Conservation (phyloP, 2,329 filamentous ascomycete species). For the Byssochlamys sp. region DNA sequence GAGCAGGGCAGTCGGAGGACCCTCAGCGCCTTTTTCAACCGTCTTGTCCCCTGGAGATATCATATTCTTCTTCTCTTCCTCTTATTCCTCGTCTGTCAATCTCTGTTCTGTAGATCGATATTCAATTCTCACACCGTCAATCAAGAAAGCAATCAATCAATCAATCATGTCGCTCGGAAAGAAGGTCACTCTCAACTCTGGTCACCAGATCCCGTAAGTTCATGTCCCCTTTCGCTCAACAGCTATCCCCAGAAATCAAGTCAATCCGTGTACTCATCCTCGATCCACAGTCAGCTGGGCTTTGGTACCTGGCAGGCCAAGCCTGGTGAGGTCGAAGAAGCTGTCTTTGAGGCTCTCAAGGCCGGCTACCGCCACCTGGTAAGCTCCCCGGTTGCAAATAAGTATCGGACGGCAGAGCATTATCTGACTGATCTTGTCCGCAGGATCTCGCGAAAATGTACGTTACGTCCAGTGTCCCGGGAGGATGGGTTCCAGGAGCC, state of each 20-base stretch:
- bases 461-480: slow-evolving; percentile 8
- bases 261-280: background rate
- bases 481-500: background rate
- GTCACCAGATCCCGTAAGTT: slow-evolving; percentile 30
- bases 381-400: slow-evolving; percentile 6
- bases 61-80: background rate
- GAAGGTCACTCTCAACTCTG: slow-evolving; percentile 30
- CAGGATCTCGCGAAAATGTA: slow-evolving; percentile 33
- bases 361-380: slow-evolving; percentile 33
- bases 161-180: slow-evolving; percentile 31
- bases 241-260: slow-evolving; percentile 2
- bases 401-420: background rate
- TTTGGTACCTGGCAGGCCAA: slow-evolving; percentile 34
- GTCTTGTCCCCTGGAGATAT: background rate
- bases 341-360: slow-evolving; percentile 31
- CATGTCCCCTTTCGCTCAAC: background rate
- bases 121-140: background rate
- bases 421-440: slow-evolving; percentile 7
- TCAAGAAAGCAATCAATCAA: slow-evolving; percentile 9
- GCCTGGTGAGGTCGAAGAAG: slow-evolving; percentile 30
- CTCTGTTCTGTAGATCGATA: background rate
- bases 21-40: background rate
- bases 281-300: slow-evolving; percentile 22
- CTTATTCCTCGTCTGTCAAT: background rate
- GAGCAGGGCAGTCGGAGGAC: background rate